Evolutionary conservation across 179 eudicot species (phyloP).

Genomic region (Corrigiola litoralis): DNA sequence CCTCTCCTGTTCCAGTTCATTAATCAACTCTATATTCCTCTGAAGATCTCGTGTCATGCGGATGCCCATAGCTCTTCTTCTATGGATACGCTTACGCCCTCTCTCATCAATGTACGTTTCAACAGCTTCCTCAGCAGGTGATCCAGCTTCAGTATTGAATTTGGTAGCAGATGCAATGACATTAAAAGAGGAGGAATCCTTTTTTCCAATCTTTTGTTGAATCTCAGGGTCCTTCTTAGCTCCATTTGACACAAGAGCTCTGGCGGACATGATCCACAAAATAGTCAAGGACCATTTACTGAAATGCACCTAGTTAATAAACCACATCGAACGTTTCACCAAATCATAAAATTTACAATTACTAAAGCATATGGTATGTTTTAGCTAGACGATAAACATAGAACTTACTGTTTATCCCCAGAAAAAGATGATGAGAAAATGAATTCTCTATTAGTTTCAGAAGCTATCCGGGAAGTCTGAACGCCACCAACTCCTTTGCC

Average conservation of each 20-base stretch:
- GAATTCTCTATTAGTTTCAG: conserved; percentile 88
- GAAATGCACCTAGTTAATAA: neutral
- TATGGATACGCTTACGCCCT: conserved; percentile 65
- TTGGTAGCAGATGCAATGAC: conserved; percentile 28
- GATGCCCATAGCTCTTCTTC: conserved; percentile 87
- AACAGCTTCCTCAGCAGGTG: conserved; percentile 37
- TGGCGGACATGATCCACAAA: conserved; percentile 20
- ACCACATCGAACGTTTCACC: neutral
- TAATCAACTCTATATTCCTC: conserved; percentile 83
- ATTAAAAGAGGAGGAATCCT: conserved; percentile 23
- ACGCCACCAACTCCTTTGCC: conserved; percentile 86
- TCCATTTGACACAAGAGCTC: conserved; percentile 65
- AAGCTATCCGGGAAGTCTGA: conserved; percentile 95
- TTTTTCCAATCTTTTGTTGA: conserved; percentile 37
- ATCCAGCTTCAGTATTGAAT: conserved; percentile 28
- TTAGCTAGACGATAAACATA: neutral
- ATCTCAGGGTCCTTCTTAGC: conserved; percentile 29
- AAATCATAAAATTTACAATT: neutral
- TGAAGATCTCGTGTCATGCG: conserved; percentile 94
- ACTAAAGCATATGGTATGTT: neutral
- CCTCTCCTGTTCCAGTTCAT: conserved; percentile 61
- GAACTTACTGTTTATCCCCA: conserved; percentile 86
- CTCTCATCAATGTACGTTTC: conserved; percentile 77
- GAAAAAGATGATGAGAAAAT: conserved; percentile 89
- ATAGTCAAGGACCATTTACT: conserved; percentile 5